These are phyloP conservation scores for Boletus sp. DNA, from an alignment of 768 basidiomycete genomes.

Conservation along the genomic window DNA sequence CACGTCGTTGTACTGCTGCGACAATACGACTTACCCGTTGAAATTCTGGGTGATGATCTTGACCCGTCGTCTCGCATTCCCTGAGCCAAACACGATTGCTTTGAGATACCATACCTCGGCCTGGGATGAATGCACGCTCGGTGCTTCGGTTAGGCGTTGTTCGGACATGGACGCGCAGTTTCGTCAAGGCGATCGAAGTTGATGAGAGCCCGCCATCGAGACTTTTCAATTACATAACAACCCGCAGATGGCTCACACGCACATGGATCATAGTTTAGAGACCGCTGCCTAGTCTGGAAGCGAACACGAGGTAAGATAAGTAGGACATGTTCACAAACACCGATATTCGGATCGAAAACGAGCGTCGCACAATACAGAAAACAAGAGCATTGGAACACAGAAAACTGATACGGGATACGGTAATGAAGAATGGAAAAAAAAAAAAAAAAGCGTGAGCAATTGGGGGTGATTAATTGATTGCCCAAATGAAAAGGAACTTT, in stretches of 20 bases:
- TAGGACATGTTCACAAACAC: no score
- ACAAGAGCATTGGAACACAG: neutral
- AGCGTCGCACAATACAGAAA: neutral
- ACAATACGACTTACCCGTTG: slow-evolving; percentile 58
- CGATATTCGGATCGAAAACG: neutral
- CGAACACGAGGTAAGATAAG: no score
- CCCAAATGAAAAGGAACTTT: neutral
- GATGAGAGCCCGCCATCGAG: no score
- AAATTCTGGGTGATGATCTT: slow-evolving; percentile 82
- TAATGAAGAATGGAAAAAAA: neutral
- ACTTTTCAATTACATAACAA: no score
- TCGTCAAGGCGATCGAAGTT: neutral
- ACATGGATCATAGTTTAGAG: neutral
- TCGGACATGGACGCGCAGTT: slow-evolving; percentile 17
- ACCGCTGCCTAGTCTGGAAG: no score
- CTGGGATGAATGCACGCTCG: slow-evolving; percentile 24
- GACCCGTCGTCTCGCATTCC: slow-evolving; percentile 30
- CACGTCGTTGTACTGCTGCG: neutral
- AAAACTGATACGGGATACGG: neutral
- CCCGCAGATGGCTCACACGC: no score
- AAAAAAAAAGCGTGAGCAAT: no score
- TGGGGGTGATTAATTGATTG: slow-evolving; percentile 1
- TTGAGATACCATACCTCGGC: slow-evolving; percentile 80
- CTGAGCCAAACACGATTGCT: slow-evolving; percentile 48
- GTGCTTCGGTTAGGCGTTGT: slow-evolving; percentile 5